These are phyloP conservation scores for Lanzia echinophila DNA, from an alignment of 2,329 filamentous ascomycete genomes.

Conservation along the genomic window DNA sequence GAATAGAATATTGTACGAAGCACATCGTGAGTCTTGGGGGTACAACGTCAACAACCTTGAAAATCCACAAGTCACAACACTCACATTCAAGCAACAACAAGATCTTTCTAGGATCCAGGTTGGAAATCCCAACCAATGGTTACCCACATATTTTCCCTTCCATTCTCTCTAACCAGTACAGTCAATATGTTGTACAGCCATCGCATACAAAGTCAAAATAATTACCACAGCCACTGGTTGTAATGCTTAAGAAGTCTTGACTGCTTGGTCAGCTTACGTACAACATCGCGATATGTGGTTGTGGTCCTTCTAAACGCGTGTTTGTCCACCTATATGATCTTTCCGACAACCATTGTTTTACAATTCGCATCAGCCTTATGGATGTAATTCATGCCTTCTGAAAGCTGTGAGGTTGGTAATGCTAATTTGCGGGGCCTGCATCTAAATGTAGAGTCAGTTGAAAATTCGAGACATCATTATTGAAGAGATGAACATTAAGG, in stretches of 20 bases:
- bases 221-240: background rate
- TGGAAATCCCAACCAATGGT: slow-evolving; percentile 1
- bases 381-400: slow-evolving; percentile 5
- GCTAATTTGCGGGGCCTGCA: background rate
- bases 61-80: slow-evolving; percentile 1
- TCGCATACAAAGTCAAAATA: background rate
- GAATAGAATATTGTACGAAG: background rate
- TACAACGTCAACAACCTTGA: background rate
- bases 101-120: slow-evolving; percentile 6
- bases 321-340: background rate
- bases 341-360: slow-evolving; percentile 8
- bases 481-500: slow-evolving; percentile 7
- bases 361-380: slow-evolving; percentile 7
- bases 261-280: background rate
- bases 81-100: slow-evolving; percentile 1
- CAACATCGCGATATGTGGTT: background rate
- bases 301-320: background rate
- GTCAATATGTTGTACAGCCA: background rate
- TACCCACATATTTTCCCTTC: slow-evolving; percentile 6
- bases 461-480: background rate
- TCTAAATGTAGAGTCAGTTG: slow-evolving; percentile 1
- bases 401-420: background rate
- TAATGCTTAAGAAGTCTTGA: too few species aligned
- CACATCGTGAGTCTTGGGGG: slow-evolving; percentile 3
- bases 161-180: background rate